Percentiles rank a stretch among this genome's conserved stretches.
phyloP scores from a whole-genome alignment of 768 basidiomycete genomes.

The Trametes villosa region DNA sequence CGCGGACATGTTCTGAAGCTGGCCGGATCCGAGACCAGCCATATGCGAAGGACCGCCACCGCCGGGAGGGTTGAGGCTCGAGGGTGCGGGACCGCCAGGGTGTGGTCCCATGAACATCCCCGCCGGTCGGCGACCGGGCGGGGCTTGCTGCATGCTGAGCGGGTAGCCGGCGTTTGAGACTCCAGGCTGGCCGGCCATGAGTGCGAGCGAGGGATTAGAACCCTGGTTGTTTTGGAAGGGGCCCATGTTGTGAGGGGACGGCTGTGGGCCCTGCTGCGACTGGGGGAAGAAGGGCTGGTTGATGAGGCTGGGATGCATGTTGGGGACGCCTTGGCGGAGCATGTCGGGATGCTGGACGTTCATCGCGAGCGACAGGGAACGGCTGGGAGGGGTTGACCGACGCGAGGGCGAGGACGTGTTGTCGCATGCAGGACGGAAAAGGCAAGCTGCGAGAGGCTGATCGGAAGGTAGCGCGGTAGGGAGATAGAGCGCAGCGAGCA shows the following conservation, averaged over 20 bases:
- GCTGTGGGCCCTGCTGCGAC: constrained; percentile 42
- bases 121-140: constrained; percentile 35
- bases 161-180: constrained; percentile 26
- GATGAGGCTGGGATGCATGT: constrained; percentile 44
- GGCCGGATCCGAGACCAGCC: constrained; percentile 38
- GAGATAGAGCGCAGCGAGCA: constrained; percentile 7
- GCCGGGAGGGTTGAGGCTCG: constrained; percentile 30
- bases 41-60: constrained; percentile 42
- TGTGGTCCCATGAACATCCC: constrained; percentile 39
- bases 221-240: constrained; percentile 38
- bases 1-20: constrained; percentile 49
- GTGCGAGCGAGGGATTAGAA: constrained; percentile 33
- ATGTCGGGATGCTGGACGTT: constrained; percentile 54
- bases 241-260: constrained; percentile 45
- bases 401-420: constrained; percentile 23
- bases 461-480: constrained; percentile 12
- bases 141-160: constrained; percentile 32
- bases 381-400: constrained; percentile 21
- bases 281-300: constrained; percentile 42
- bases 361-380: constrained; percentile 39
- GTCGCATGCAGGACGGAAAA: constrained; percentile 27
- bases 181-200: constrained; percentile 34
- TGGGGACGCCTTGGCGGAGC: constrained; percentile 48
- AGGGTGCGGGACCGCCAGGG: constrained; percentile 25
- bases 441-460: constrained; percentile 20